A percentile compares a stretch with the other conserved stretches of the same genome.
Conservation (phyloP, 108 stramenopile species). For the Cyclotella distinguenda region DNA sequence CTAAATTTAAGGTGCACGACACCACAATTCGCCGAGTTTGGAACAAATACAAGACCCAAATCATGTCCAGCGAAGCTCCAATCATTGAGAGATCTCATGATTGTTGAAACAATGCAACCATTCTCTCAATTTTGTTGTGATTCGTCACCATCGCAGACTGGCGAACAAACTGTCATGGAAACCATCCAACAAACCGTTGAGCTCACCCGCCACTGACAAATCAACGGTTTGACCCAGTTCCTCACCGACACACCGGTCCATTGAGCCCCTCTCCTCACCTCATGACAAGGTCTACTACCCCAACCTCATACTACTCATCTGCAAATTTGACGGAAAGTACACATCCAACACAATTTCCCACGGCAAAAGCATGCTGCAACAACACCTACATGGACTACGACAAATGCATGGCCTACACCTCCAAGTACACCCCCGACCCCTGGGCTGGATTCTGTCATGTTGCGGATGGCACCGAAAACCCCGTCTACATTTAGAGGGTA, state of each 20-base stretch:
- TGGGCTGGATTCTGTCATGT: background rate
- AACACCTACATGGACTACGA: conserved; percentile 20
- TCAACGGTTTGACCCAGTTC: background rate
- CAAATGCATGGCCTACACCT: conserved; percentile 20
- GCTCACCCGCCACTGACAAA: background rate
- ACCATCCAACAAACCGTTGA: conserved; percentile 5
- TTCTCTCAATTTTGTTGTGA: background rate
- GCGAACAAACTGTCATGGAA: background rate
- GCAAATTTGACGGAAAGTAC: conserved; percentile 33
- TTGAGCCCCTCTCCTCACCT: background rate
- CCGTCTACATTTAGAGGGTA: background rate
- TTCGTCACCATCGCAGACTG: background rate
- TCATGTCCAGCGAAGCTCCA: no score
- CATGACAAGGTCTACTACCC: conserved; percentile 13
- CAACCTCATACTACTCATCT: conserved; percentile 16
- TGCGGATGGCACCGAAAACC: background rate
- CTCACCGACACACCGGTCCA: background rate
- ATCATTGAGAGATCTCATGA: no score
- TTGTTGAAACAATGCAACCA: no score
- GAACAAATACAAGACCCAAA: no score
- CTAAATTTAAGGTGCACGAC: no score
- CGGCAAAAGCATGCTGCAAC: conserved; percentile 18
- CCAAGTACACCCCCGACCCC: background rate
- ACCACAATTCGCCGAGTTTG: no score
- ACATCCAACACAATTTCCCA: conserved; percentile 16